A percentile compares a stretch with the other conserved stretches of the same genome.
These are phyloP conservation scores for Aeschynomene evenia DNA, from an alignment of 306 rosid genomes.

Conservation along the genomic window DNA sequence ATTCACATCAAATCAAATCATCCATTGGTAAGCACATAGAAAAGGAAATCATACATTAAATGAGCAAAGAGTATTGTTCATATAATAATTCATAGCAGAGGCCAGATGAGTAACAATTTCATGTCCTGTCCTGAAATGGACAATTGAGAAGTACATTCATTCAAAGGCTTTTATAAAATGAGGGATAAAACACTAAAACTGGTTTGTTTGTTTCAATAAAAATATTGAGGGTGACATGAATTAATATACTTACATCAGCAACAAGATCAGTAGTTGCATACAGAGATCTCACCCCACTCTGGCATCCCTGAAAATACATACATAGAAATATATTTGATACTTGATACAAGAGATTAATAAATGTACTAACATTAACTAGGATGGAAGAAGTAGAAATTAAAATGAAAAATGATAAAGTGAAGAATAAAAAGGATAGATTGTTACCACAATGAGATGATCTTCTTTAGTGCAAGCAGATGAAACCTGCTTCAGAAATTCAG, in stretches of 20 bases:
- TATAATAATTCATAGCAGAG: neutral
- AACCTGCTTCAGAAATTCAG: constrained; percentile 55
- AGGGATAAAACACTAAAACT: neutral
- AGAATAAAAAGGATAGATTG: neutral
- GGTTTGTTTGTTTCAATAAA: neutral
- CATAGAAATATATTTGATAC: too few species aligned
- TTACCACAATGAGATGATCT: constrained; percentile 74
- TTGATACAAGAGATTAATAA: neutral
- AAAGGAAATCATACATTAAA: too few species aligned
- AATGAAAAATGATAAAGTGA: neutral
- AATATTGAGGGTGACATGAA: neutral
- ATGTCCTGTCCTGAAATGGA: neutral
- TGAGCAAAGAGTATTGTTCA: too few species aligned
- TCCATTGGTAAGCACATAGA: neutral
- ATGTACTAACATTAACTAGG: neutral
- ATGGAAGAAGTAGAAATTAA: neutral
- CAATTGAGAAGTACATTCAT: neutral
- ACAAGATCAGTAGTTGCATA: constrained; percentile 63
- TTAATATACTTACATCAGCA: constrained; percentile 58
- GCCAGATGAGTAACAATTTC: neutral
- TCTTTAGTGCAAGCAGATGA: constrained; percentile 59
- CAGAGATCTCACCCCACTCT: constrained; percentile 73
- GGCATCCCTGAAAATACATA: constrained; percentile 68
- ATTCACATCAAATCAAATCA: constrained; percentile 21
- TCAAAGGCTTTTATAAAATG: neutral